phyloP scores from a whole-genome alignment of 805 yeast genomes.

The Ogataea allantospora region DNA sequence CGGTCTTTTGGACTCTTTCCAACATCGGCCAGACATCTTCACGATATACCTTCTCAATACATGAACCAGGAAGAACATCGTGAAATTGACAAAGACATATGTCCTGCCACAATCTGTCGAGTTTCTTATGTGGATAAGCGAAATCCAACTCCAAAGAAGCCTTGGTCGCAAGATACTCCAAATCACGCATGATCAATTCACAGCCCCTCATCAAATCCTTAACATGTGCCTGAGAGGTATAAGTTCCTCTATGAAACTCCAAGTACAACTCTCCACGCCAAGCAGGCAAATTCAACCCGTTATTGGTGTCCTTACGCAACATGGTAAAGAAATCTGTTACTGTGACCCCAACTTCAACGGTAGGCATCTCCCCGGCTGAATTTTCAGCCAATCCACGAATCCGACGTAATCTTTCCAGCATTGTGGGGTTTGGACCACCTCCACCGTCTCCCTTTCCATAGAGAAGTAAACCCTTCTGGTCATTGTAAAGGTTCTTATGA shows the following conservation, averaged over 20 bases:
- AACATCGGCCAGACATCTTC: conserved; percentile 86
- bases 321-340: conserved; percentile 79
- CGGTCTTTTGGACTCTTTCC: conserved; percentile 50
- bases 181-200: conserved; percentile 77
- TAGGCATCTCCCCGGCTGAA: conserved; percentile 71
- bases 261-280: conserved; percentile 95
- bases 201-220: conserved; percentile 75
- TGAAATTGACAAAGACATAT: conserved; percentile 91
- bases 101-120: conserved; percentile 82
- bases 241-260: conserved; percentile 96
- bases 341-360: conserved; percentile 72
- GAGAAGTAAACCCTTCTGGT: conserved; percentile 75
- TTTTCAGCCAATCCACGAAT: conserved; percentile 84
- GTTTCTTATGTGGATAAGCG: conserved; percentile 67
- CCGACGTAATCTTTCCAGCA: conserved; percentile 89
- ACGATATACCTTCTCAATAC: conserved; percentile 89
- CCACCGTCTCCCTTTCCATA: conserved; percentile 99
- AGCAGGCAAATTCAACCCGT: conserved; percentile 69
- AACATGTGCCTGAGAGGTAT: conserved; percentile 88
- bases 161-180: conserved; percentile 79
- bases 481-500: conserved; percentile 80
- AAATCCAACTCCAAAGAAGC: conserved; percentile 60
- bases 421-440: conserved; percentile 94
- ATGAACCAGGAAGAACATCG: conserved; percentile 96
- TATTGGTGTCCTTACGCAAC: conserved; percentile 57